These are phyloP conservation scores for Acanthochlamys bracteata DNA, from an alignment of 106 monocot genomes.

Conservation along the genomic window DNA sequence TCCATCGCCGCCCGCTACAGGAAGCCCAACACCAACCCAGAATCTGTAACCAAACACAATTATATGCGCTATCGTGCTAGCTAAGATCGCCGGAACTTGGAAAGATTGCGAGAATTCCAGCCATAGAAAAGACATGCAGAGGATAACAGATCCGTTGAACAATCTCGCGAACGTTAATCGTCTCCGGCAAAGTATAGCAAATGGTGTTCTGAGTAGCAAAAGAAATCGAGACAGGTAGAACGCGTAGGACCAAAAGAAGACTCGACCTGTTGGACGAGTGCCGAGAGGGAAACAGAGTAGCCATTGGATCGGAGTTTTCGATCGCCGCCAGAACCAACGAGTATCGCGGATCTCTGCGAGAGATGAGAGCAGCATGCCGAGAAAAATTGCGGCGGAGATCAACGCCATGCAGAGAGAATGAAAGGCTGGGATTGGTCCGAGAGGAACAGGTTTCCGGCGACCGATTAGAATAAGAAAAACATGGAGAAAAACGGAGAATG, in stretches of 20 bases:
- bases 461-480: slow-evolving; percentile 25
- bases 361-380: slow-evolving; percentile 67
- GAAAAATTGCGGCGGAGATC: slow-evolving; percentile 62
- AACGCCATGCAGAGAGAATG: slow-evolving; percentile 70
- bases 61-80: slow-evolving; percentile 54
- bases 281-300: slow-evolving; percentile 92
- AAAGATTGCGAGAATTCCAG: slow-evolving; percentile 98
- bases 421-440: slow-evolving; percentile 77
- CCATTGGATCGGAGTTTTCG: slow-evolving; percentile 62
- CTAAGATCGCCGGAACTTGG: slow-evolving; percentile 74
- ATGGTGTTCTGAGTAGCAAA: slow-evolving; percentile 58
- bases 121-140: slow-evolving; percentile 91
- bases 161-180: slow-evolving; percentile 23
- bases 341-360: slow-evolving; percentile 71
- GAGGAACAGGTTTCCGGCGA: slow-evolving; percentile 62
- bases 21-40: slow-evolving; percentile 76
- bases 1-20: slow-evolving; percentile 17
- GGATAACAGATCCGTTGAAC: slow-evolving; percentile 36
- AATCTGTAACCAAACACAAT: slow-evolving; percentile 80
- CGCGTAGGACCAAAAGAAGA: slow-evolving; percentile 95
- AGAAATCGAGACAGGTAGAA: slow-evolving; percentile 88
- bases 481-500: slow-evolving; percentile 32
- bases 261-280: slow-evolving; percentile 73
- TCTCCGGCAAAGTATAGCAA: slow-evolving; percentile 56
- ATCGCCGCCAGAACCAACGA: slow-evolving; percentile 58